Base-by-base conservation (phyloP, 495 filamentous ascomycete genomes). In the Lophiostoma macrostomum region DNA sequence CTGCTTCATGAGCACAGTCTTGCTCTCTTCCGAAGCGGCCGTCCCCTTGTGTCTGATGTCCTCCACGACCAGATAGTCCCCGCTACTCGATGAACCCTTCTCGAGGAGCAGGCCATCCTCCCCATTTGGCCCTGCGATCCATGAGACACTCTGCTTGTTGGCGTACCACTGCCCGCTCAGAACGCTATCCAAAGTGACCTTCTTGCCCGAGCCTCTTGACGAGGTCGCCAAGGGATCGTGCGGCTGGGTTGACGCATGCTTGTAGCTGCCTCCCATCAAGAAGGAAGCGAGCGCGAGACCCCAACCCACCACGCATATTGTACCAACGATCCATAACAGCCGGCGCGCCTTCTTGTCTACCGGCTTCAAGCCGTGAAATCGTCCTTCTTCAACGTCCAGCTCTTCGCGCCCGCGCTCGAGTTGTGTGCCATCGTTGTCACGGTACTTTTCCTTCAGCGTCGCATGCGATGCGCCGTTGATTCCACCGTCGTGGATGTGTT, bases 21-120 rank as follows among this genome's bases (percentile, higher is more conserved):
- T 77, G 20, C 73, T 72, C 24, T 68, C 50, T 2, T 49, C 30
- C 10, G 44, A 38, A 5, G 24, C 62, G n/a, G 67, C 64, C 32
- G 73, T 68, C 4, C 72, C 70, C 35, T 75, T 73, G 38, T 69
- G 74, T 36, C 85, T 77, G 47, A 97, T 82, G 67, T 96, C 89
- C 63, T 96, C 86, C n/a, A 95, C 87, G 1, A 90, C 80, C 20
- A 95, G 74, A 60, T 83, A 95, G 36, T 84, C 85, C n/a, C n/a
- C n/a, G 48, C 85, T 77, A 5, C 63, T 50, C 13, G 67, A 73
- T 30, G 74, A 78, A 13, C 72, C 77, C 58, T 73, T 69, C 67
- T 94, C 86, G 20, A 96, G 74, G 35, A 95, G 65, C 22, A 96
- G 73, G 4, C 90, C 90, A 68, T 96, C 91, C 68, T 95, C 86